Conservation (phyloP, 2,329 filamentous ascomycete species). For the Saccharata proteae region DNA sequence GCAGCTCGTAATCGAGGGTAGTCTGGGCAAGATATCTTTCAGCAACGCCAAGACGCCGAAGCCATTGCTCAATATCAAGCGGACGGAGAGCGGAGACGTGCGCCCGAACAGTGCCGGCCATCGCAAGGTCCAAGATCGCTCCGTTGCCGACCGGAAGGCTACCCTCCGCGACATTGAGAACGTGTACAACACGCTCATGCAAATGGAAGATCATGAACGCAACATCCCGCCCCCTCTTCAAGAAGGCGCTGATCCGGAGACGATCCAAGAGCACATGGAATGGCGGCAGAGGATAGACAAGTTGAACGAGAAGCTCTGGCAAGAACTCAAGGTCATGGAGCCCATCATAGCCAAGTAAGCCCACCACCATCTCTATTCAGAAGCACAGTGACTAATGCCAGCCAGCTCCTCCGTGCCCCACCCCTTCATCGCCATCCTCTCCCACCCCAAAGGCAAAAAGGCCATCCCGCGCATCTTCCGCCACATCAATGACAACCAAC, state of each 20-base stretch:
- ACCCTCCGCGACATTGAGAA: slow-evolving; percentile 78
- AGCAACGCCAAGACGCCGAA: slow-evolving; percentile 98
- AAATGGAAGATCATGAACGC: slow-evolving; percentile 85
- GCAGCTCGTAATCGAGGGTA: slow-evolving; percentile 90
- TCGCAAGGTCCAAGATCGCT: slow-evolving; percentile 37
- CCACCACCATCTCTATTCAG: background rate
- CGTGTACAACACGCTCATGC: slow-evolving; percentile 81
- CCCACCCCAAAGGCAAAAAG: slow-evolving; percentile 92
- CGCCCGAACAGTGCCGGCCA: slow-evolving; percentile 36
- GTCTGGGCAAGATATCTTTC: slow-evolving; percentile 94
- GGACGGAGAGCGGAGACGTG: slow-evolving; percentile 56
- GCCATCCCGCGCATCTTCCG: slow-evolving; percentile 90
- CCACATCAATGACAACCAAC: slow-evolving; percentile 82
- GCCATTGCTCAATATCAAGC: slow-evolving; percentile 89
- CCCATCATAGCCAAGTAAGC: slow-evolving; percentile 54
- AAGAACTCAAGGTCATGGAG: slow-evolving; percentile 80
- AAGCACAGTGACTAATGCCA: background rate
- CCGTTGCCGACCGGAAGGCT: slow-evolving; percentile 63
- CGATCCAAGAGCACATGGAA: slow-evolving; percentile 62
- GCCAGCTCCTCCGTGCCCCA: slow-evolving; percentile 54
- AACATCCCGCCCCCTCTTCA: slow-evolving; percentile 58
- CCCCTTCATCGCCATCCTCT: slow-evolving; percentile 92
- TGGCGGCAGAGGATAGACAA: slow-evolving; percentile 61
- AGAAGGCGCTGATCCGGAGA: slow-evolving; percentile 52
- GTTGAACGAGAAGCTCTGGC: slow-evolving; percentile 76